phyloP scores from a whole-genome alignment of 768 basidiomycete species.

The Podaxis rugospora region DNA sequence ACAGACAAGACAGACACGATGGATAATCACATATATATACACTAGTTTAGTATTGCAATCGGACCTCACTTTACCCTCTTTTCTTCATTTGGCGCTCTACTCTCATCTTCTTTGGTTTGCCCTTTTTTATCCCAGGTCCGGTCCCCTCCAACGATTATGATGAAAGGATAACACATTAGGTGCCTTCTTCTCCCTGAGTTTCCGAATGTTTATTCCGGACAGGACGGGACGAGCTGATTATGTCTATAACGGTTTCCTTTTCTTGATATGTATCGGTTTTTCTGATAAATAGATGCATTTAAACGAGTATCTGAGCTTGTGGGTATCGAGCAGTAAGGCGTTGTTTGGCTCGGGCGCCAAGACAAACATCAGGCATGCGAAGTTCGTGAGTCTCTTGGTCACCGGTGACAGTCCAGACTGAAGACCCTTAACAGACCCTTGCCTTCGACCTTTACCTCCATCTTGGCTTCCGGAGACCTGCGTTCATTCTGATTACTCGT shows the following conservation, averaged over 20 bases:
- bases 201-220: neutral
- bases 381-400: neutral
- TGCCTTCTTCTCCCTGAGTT: neutral
- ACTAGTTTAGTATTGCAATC: conserved; percentile 7
- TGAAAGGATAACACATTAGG: neutral
- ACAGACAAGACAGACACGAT: conserved; percentile 9
- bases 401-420: neutral
- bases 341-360: conserved; percentile 10
- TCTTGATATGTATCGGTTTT: neutral
- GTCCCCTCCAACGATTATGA: neutral
- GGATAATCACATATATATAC: conserved; percentile 7
- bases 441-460: neutral
- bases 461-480: neutral
- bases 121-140: neutral
- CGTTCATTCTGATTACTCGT: neutral
- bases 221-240: neutral
- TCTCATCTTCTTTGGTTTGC: neutral
- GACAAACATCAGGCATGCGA: conserved; percentile 8
- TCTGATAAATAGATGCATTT: neutral
- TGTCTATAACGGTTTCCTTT: neutral
- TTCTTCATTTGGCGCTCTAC: neutral
- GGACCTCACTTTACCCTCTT: conserved; percentile 5
- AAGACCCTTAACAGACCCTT: neutral
- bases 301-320: neutral
- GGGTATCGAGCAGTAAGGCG: neutral